phyloP scores from a whole-genome alignment of 108 stramenopile species.

The Stephanodiscus triporus region DNA sequence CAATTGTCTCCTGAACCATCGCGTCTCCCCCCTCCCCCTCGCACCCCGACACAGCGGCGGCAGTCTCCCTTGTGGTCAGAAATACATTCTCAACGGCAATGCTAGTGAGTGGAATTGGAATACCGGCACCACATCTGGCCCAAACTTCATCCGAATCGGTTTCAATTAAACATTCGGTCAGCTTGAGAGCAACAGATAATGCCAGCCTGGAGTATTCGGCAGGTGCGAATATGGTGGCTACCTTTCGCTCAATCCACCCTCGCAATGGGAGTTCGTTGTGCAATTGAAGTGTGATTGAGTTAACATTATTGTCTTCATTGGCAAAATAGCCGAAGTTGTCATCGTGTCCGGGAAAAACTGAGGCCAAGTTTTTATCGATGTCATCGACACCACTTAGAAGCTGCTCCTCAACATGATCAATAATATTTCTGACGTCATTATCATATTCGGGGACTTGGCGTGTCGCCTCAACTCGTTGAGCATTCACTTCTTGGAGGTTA shows the following conservation, averaged over 20 bases:
- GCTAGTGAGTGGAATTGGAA: slow-evolving; percentile 23
- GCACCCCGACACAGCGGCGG: neutral
- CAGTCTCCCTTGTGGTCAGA: neutral
- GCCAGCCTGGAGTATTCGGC: slow-evolving; percentile 15
- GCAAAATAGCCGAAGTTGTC: no score
- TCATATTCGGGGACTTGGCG: no score
- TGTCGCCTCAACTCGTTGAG: neutral
- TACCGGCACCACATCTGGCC: neutral
- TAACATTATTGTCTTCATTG: neutral
- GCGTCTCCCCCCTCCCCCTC: neutral
- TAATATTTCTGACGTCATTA: no score
- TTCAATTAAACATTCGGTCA: slow-evolving; percentile 20
- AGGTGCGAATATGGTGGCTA: neutral
- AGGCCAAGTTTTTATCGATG: neutral
- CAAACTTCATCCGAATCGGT: neutral
- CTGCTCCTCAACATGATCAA: neutral
- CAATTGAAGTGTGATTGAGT: neutral
- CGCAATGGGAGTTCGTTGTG: slow-evolving; percentile 2
- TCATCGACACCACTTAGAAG: neutral
- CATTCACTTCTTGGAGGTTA: neutral
- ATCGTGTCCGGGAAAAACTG: neutral
- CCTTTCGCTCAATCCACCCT: slow-evolving; percentile 14
- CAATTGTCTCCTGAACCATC: neutral
- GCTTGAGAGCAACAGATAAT: slow-evolving; percentile 27
- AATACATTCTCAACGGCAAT: slow-evolving; percentile 17